Base-by-base conservation (phyloP, 345 rosid genomes). In the Populus pruinosa region DNA sequence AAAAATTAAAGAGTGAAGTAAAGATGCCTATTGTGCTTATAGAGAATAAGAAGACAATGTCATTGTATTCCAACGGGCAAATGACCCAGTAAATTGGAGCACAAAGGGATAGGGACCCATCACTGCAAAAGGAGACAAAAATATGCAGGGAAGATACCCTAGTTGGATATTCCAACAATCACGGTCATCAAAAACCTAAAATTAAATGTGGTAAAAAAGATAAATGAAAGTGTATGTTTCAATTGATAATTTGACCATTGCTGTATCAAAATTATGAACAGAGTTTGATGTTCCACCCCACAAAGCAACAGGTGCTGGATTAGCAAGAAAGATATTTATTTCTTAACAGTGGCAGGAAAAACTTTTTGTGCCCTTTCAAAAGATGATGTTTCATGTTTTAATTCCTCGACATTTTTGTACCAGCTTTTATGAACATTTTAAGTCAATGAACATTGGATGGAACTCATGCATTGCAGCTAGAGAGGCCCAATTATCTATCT, bases 101-200 rank as follows among this genome's bases (percentile, higher is more conserved):
- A 70, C 17, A 49, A 5, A 62, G 44, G 25, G 35, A 31, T 64
- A 8, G 72, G 76, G 81, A 47, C 12, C 76, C 81, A 41, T 61
- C 35, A 5, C 2, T 20, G 53, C 69, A 67, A 38, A 61, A 74
- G 1, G 47, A 47, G 70, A 56, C n/a, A 67, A 17, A 62, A 63
- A 17, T 18, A n/a, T 35, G 27, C 53, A 63, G 14, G 20, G 8
- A 7, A 8, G 27, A 61, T 61, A 6, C 64, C 74, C 64, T 59
- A 33, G 49, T 47, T 56, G n/a, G 5, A 12, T 66, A 53, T 14
- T 35, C 76, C 12, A 25, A 18, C 67, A 62, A n/a, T 6, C 18
- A 61, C 8, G 25, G 39, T n/a, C 31, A 12, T 63, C 23, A 3
- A 10, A 43, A 75, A 64, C 67, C 23, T 16, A 14, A n/a, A n/a